phyloP scores from a whole-genome alignment of 2,329 filamentous ascomycete species.

The Coniella vitis region DNA sequence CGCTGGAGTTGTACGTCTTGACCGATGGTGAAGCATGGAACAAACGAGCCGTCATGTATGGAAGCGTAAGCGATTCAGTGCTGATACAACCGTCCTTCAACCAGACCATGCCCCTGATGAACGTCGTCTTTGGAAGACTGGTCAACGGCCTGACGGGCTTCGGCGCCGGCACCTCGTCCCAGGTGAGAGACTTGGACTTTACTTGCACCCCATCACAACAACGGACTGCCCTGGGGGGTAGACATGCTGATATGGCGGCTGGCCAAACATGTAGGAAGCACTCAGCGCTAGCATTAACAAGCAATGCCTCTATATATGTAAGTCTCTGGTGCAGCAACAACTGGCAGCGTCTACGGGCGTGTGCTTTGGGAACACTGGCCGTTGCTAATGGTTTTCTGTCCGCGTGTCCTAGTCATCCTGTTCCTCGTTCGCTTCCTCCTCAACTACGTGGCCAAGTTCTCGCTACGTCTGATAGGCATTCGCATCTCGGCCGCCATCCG shows the following conservation, averaged over 20 bases:
- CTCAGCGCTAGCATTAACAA: neutral
- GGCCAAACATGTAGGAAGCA: neutral
- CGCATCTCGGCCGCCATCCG: constrained; percentile 55
- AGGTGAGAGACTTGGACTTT: neutral
- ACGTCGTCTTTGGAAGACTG: constrained; percentile 49
- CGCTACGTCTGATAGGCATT: constrained; percentile 55
- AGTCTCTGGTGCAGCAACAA: neutral
- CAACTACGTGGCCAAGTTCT: constrained; percentile 34
- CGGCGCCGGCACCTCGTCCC: constrained; percentile 8
- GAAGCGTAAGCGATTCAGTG: no score
- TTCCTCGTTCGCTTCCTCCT: constrained; percentile 5
- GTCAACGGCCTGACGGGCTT: constrained; percentile 38
- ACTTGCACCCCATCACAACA: no score
- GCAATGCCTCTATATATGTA: constrained; percentile 6
- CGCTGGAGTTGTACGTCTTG: constrained; percentile 32
- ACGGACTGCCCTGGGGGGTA: no score
- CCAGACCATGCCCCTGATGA: constrained; percentile 52
- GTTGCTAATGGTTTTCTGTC: neutral
- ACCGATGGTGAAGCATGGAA: neutral
- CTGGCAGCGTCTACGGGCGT: no score
- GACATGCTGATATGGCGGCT: neutral
- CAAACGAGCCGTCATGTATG: no score
- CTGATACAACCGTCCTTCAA: neutral
- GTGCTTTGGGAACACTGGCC: neutral
- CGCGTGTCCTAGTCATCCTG: constrained; percentile 9